These are phyloP conservation scores for Scenedesmus sp. DNA, from an alignment of 163 green algal genomes.

Conservation along the genomic window DNA sequence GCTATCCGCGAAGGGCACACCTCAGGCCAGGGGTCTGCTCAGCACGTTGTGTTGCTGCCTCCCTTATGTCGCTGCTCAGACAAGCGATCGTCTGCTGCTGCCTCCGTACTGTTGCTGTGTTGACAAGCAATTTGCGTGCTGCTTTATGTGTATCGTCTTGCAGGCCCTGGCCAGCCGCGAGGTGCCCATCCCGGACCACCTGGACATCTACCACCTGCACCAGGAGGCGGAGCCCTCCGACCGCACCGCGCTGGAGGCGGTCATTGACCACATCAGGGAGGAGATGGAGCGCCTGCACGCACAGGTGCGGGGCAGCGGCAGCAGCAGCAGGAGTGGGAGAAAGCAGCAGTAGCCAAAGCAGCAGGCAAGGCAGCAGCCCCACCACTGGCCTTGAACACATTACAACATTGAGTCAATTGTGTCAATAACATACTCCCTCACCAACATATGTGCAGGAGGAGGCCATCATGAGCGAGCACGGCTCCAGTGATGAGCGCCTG, in stretches of 20 bases:
- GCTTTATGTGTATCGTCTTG: not conserved
- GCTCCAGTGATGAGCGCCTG: slow-evolving; percentile 79
- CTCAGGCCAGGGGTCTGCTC: not conserved
- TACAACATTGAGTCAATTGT: too few relatives aligned
- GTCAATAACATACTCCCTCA: too few relatives aligned
- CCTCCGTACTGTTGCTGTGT: not conserved
- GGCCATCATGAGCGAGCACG: slow-evolving; percentile 73
- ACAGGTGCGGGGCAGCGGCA: slow-evolving; percentile 17
- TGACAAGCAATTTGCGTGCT: not conserved
- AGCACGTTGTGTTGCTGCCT: not conserved
- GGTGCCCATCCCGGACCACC: slow-evolving; percentile 80
- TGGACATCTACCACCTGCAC: slow-evolving; percentile 81
- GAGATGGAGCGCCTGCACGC: slow-evolving; percentile 46
- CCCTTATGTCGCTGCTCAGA: too few relatives aligned
- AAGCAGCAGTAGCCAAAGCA: not conserved
- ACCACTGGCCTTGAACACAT: not conserved
- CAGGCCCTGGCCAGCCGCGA: slow-evolving; percentile 25
- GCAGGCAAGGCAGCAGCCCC: not conserved
- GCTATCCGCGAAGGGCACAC: not conserved
- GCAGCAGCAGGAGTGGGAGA: not conserved
- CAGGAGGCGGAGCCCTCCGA: slow-evolving; percentile 77
- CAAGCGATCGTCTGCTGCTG: too few relatives aligned
- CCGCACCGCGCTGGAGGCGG: slow-evolving; percentile 70
- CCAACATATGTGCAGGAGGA: slow-evolving; percentile 57
- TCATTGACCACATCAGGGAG: slow-evolving; percentile 53